Base-by-base conservation (phyloP, 192 early-diverging fungal genomes). In the Gonapodya prolifera region DNA sequence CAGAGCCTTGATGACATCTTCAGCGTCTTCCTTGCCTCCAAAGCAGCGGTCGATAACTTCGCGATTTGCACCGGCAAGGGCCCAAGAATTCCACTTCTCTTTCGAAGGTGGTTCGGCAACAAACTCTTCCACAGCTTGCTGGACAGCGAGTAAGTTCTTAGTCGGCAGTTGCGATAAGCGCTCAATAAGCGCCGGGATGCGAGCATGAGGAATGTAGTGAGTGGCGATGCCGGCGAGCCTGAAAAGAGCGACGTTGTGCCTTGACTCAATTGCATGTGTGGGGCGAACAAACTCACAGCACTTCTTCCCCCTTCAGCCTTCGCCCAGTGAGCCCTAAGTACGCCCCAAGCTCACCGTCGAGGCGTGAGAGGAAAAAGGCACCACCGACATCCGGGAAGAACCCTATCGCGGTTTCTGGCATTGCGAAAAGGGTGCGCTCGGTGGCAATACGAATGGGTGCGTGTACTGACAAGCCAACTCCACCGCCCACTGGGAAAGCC, bases 361-460 rank as follows among this genome's bases (percentile, higher is more conserved):
- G 81, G 17, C 96, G 86, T 32, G 98, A 89, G 74, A 99, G 82
- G 83, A 98, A 99, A 86, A 97, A 98, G 17, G 91, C 90, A 1
- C 93, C 95, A 30, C 96, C 96, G 0, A 98, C 96, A 80, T 98
- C 98, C 16, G 98, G 98, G 80, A 98, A 96, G 35, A 98, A 87
- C 17, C 98, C 98, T 78, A 99, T 99, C 75, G 87, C 88, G 1
- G 95, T 95, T 82, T 99, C 98, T 1, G 98, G 96, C 96, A 99
- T 99, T 35, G 96, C 92, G 83, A 98, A 96, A 76, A 96, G 78
- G 0, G 98, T 95, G 28, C 92, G 90, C 84, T 99, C 96, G 34
- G 95, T 98, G 1, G 95, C 98, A 70, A 99, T 92, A 33, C 98
- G 87, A 88, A 99, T 98, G 30, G 96, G 91, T 1, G 92, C 95